Conservation (phyloP, 371 early-diverging fungal genomes). For the Lichtheimia ornata region DNA sequence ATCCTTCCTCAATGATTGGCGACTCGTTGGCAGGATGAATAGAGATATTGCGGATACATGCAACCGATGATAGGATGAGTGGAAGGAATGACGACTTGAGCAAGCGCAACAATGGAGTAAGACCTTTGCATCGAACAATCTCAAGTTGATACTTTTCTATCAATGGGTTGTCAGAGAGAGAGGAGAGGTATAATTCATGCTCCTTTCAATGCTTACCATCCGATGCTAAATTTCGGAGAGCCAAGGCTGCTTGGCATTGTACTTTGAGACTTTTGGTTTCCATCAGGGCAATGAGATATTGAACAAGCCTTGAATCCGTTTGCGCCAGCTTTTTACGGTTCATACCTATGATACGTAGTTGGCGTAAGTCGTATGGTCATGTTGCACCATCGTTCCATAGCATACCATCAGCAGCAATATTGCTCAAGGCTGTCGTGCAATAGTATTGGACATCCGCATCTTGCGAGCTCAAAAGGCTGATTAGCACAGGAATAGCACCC, state of each 20-base stretch:
- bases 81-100: constrained; percentile 79
- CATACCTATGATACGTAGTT: constrained; percentile 20
- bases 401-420: constrained; percentile 88
- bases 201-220: constrained; percentile 48
- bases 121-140: constrained; percentile 79
- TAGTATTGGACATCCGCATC: constrained; percentile 92
- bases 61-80: constrained; percentile 85
- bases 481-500: constrained; percentile 85
- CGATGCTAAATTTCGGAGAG: constrained; percentile 88
- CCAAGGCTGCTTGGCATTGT: constrained; percentile 89
- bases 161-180: constrained; percentile 1
- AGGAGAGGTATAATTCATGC: background rate
- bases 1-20: constrained; percentile 82
- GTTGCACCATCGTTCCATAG: background rate
- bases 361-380: background rate
- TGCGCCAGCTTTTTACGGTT: constrained; percentile 78
- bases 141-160: constrained; percentile 83
- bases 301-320: constrained; percentile 77
- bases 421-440: constrained; percentile 88
- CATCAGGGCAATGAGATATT: constrained; percentile 78
- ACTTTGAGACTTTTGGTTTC: constrained; percentile 81
- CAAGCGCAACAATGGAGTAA: constrained; percentile 73
- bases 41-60: constrained; percentile 91
- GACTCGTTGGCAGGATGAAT: constrained; percentile 88
- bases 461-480: constrained; percentile 74